Percentiles rank a stretch among this genome's conserved stretches.
Evolutionary conservation across 305 asterid genomes (phyloP).

Genomic region (Caryopteris hybrid): DNA sequence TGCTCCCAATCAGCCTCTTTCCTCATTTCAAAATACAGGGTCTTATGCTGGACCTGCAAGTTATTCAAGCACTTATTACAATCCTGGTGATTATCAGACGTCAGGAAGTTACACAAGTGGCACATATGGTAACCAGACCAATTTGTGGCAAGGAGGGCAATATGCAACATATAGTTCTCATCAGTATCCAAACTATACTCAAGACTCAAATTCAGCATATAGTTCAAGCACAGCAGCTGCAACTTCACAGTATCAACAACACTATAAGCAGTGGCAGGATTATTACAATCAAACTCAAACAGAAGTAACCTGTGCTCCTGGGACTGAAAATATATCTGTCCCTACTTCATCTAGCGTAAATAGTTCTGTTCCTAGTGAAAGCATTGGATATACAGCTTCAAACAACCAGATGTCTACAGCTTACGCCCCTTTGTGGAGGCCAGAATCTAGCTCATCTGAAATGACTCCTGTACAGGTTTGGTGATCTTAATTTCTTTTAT

Average conservation of each 20-base stretch:
- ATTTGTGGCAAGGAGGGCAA: conserved; percentile 82
- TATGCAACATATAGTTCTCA: conserved; percentile 61
- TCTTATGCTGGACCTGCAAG: conserved; percentile 98
- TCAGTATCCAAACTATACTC: conserved; percentile 69
- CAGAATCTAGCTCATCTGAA: conserved; percentile 55
- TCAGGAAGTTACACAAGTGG: conserved; percentile 90
- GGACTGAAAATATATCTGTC: conserved; percentile 76
- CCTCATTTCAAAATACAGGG: conserved; percentile 99
- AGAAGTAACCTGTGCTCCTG: conserved; percentile 99
- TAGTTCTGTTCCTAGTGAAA: conserved; percentile 56
- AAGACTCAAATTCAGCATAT: conserved; percentile 68
- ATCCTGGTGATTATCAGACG: conserved; percentile 99
- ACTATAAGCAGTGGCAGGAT: conserved; percentile 88
- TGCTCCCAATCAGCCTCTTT: conserved; percentile 99
- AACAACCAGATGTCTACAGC: conserved; percentile 56
- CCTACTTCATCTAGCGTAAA: conserved; percentile 48
- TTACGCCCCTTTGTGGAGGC: conserved; percentile 59
- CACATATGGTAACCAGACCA: conserved; percentile 66
- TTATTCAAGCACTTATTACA: conserved; percentile 98
- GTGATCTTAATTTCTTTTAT: conserved; percentile 24
- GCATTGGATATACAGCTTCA: conserved; percentile 54
- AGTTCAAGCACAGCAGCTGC: conserved; percentile 57
- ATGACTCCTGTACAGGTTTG: conserved; percentile 72
- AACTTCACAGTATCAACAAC: conserved; percentile 68
- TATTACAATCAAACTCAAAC: conserved; percentile 87